Conservation (phyloP, 73 alveolate species). For the Blepharisma japonicum region DNA sequence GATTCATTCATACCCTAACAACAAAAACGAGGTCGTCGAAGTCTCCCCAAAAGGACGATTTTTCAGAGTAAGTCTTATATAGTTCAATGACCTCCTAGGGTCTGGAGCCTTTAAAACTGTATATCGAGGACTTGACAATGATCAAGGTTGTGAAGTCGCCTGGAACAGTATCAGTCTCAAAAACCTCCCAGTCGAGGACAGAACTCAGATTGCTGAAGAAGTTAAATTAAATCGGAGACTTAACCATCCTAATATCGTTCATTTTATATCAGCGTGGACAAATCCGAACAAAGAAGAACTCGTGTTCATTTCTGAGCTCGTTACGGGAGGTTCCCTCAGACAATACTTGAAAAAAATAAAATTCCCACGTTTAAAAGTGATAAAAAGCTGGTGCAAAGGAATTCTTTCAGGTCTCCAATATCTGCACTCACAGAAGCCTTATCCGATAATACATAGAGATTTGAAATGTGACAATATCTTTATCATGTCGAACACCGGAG, state of each 20-base stretch:
- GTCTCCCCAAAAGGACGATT: slow-evolving; percentile 46
- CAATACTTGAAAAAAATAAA: slow-evolving; percentile 63
- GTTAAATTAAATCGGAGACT: slow-evolving; percentile 54
- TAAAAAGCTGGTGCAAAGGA: slow-evolving; percentile 88
- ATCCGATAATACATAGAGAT: slow-evolving; percentile 94
- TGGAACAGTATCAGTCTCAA: slow-evolving; percentile 62
- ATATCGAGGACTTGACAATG: slow-evolving; percentile 67
- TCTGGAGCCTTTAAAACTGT: slow-evolving; percentile 52
- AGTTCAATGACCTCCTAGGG: slow-evolving; percentile 55
- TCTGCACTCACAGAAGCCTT: slow-evolving; percentile 82
- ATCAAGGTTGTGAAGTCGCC: slow-evolving; percentile 68
- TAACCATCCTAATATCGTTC: slow-evolving; percentile 71
- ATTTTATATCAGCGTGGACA: slow-evolving; percentile 69
- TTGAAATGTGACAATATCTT: slow-evolving; percentile 73
- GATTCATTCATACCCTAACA: neutral
- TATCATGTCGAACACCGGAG: slow-evolving; percentile 65
- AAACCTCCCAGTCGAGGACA: slow-evolving; percentile 49
- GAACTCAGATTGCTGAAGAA: slow-evolving; percentile 59
- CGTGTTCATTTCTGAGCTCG: slow-evolving; percentile 67
- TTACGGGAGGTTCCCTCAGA: slow-evolving; percentile 73
- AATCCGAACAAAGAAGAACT: slow-evolving; percentile 55
- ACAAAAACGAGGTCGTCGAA: slow-evolving; percentile 28
- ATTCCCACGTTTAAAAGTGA: slow-evolving; percentile 78
- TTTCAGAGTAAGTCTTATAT: slow-evolving; percentile 31
- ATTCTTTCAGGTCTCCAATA: slow-evolving; percentile 79